Percentiles rank a stretch among this genome's conserved stretches.
Evolutionary conservation across 1,284 basidiomycete genomes (phyloP).

Genomic region (Cystobasidiaceae sp.): DNA sequence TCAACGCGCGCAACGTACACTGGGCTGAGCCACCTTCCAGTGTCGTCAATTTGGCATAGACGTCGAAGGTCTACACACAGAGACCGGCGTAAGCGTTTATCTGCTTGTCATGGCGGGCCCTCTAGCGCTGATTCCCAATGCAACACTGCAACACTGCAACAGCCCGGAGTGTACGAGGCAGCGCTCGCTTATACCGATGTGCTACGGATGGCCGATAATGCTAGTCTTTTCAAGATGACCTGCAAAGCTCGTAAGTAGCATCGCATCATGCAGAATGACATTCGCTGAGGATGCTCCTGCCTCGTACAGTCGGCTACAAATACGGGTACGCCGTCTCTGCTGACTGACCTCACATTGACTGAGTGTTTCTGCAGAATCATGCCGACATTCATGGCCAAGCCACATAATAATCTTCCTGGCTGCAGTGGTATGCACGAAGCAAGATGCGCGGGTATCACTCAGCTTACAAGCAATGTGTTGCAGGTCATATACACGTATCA

Average conservation of each 20-base stretch:
- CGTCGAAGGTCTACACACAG: conserved; percentile 57
- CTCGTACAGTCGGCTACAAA: conserved; percentile 25
- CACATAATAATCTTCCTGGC: conserved; percentile 47
- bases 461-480: not conserved
- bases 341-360: too few species aligned
- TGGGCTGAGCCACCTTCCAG: too few species aligned
- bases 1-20: too few species aligned
- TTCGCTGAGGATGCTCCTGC: too few species aligned
- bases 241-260: conserved; percentile 63
- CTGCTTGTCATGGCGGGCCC: too few species aligned
- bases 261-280: not conserved
- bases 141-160: too few species aligned
- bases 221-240: conserved; percentile 83
- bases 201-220: conserved; percentile 86
- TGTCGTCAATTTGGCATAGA: conserved; percentile 25
- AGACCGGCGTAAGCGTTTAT: conserved; percentile 70
- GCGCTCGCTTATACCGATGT: conserved; percentile 84
- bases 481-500: conserved; percentile 85
- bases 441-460: too few species aligned
- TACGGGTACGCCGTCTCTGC: conserved; percentile 4
- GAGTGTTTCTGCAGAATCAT: conserved; percentile 74
- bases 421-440: too few species aligned
- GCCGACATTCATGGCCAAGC: conserved; percentile 98
- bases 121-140: too few species aligned
- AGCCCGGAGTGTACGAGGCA: conserved; percentile 74